Evolutionary conservation across 1,139 yeast species (phyloP).

Genomic region (Saccharomyces uvarum): DNA sequence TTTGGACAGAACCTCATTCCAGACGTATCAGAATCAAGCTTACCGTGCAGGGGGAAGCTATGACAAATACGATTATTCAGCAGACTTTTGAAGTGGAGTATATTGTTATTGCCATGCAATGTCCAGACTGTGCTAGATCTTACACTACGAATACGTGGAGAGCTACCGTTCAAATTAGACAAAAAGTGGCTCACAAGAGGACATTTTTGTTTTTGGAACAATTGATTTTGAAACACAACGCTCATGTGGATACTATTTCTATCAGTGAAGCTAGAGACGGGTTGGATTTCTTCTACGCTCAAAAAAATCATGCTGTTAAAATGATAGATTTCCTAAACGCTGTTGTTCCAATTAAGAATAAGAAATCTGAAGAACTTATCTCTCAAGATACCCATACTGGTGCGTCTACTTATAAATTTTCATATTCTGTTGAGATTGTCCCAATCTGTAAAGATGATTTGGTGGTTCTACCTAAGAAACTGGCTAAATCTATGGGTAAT

Average conservation of each 20-base stretch:
- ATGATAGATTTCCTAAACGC: constrained; percentile 85
- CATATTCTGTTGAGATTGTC: constrained; percentile 87
- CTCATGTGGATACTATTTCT: constrained; percentile 89
- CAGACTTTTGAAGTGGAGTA: constrained; percentile 94
- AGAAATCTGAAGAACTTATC: constrained; percentile 85
- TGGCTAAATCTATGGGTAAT: constrained; percentile 81
- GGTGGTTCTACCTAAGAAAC: constrained; percentile 75
- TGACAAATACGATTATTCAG: constrained; percentile 85
- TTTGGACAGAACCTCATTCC: constrained; percentile 99
- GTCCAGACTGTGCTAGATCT: constrained; percentile 97
- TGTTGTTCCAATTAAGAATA: constrained; percentile 80
- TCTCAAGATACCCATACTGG: constrained; percentile 92
- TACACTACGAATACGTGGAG: constrained; percentile 97
- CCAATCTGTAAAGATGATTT: constrained; percentile 98
- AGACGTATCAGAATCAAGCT: constrained; percentile 84
- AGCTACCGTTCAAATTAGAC: constrained; percentile 94
- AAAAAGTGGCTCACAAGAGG: constrained; percentile 92
- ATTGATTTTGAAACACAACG: constrained; percentile 83
- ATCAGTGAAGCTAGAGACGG: constrained; percentile 93
- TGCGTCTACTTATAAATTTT: constrained; percentile 76
- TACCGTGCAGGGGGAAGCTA: constrained; percentile 95
- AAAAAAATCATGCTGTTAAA: constrained; percentile 83
- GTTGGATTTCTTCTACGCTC: constrained; percentile 83
- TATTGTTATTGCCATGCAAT: constrained; percentile 91
- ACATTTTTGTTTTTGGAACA: constrained; percentile 93